These are phyloP conservation scores for Corchorus capsularis DNA, from an alignment of 345 rosid genomes.

Conservation along the genomic window DNA sequence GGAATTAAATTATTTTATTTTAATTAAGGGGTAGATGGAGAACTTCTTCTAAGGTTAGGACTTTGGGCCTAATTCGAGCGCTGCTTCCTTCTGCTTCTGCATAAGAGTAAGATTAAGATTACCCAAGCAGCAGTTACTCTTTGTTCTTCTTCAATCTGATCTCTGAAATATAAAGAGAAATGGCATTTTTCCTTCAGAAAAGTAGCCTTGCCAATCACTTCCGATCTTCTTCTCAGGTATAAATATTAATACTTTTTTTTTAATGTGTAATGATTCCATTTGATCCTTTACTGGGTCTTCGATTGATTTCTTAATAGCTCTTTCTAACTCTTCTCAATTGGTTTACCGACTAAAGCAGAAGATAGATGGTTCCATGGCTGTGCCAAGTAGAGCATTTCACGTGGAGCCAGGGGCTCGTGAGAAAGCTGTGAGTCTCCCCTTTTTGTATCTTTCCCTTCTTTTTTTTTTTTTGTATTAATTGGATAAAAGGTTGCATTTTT, in stretches of 20 bases:
- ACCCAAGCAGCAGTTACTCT: neutral
- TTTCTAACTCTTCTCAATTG: conserved; percentile 14
- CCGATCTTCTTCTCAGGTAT: conserved; percentile 68
- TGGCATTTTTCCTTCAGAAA: conserved; percentile 68
- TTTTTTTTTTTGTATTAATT: conserved; percentile 11
- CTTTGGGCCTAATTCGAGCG: no score
- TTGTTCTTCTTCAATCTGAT: conserved; percentile 20
- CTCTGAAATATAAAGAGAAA: conserved; percentile 18
- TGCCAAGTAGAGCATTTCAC: conserved; percentile 68
- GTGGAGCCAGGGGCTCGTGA: conserved; percentile 85
- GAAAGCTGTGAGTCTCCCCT: conserved; percentile 67
- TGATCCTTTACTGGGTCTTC: conserved; percentile 18
- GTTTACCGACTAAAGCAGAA: conserved; percentile 34
- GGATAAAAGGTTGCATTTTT: neutral
- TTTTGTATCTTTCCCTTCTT: neutral
- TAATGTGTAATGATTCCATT: neutral
- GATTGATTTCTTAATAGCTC: conserved; percentile 9
- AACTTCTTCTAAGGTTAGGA: no score
- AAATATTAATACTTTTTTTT: neutral
- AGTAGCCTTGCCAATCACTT: conserved; percentile 48
- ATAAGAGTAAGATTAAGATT: no score
- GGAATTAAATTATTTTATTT: neutral
- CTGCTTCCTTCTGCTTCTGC: no score
- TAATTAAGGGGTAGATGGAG: no score
- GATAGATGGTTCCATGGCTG: conserved; percentile 40